phyloP scores from a whole-genome alignment of 208 protist genomes.

The Acanthamoeba royreba region DNA sequence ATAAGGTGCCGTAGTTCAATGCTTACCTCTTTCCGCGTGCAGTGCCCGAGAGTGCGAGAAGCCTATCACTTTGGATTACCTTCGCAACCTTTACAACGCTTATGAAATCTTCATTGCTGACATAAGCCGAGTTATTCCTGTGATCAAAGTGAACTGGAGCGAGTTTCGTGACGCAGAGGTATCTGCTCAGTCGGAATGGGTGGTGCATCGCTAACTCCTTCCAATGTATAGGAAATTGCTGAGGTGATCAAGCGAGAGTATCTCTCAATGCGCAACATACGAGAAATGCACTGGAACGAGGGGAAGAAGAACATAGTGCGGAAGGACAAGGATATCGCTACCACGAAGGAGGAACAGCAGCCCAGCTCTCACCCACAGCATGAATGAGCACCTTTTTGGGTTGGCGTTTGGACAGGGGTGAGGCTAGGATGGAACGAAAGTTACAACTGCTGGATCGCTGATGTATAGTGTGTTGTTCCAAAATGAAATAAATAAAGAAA shows the following conservation, averaged over 20 bases:
- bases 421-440: too few relatives aligned
- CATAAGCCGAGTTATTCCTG: slow-evolving; percentile 67
- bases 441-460: too few relatives aligned
- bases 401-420: too few relatives aligned
- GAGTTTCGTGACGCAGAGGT: slow-evolving; percentile 42
- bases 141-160: slow-evolving; percentile 67
- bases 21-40: neutral
- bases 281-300: slow-evolving; percentile 16
- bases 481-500: neutral
- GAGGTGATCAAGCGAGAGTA: slow-evolving; percentile 49
- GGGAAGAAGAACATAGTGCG: neutral
- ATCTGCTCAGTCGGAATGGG: neutral
- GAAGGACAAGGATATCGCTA: neutral
- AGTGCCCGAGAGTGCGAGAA: slow-evolving; percentile 62
- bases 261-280: slow-evolving; percentile 47
- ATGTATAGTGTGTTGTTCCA: neutral
- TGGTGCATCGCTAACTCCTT: neutral
- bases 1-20: too few relatives aligned
- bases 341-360: neutral
- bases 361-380: too few relatives aligned
- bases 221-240: slow-evolving; percentile 36
- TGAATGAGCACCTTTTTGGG: too few relatives aligned
- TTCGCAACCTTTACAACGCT: slow-evolving; percentile 52
- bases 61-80: slow-evolving; percentile 61
- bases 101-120: slow-evolving; percentile 69